Evolutionary conservation across 78 protist species (phyloP).

Genomic region (Dictyostelium intermedium): DNA sequence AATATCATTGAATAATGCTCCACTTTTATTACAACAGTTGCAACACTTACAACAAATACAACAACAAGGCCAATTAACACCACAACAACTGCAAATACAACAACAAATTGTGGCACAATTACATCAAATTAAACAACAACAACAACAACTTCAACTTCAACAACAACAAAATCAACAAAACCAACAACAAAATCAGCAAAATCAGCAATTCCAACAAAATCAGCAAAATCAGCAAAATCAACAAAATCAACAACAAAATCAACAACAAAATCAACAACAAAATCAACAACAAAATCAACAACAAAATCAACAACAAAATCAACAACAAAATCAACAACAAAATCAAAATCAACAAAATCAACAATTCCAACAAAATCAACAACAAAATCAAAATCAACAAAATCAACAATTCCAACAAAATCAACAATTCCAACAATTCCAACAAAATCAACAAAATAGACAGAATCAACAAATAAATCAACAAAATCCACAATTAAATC

Average conservation of each 20-base stretch:
- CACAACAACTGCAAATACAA: neutral
- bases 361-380: neutral
- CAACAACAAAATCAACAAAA: neutral
- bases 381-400: neutral
- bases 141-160: neutral
- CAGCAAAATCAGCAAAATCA: neutral
- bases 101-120: neutral
- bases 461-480: neutral
- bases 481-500: neutral
- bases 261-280: neutral
- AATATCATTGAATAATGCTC: neutral
- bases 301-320: neutral
- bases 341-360: neutral
- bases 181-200: too few relatives aligned
- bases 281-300: neutral
- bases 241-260: neutral
- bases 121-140: neutral
- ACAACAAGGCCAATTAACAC: neutral
- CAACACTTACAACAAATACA: neutral
- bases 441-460: neutral
- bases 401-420: neutral
- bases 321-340: neutral
- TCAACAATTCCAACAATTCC: neutral
- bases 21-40: neutral
- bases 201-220: neutral